Conservation (phyloP, 208 protist species). For the Trypanosoma boissoni region DNA sequence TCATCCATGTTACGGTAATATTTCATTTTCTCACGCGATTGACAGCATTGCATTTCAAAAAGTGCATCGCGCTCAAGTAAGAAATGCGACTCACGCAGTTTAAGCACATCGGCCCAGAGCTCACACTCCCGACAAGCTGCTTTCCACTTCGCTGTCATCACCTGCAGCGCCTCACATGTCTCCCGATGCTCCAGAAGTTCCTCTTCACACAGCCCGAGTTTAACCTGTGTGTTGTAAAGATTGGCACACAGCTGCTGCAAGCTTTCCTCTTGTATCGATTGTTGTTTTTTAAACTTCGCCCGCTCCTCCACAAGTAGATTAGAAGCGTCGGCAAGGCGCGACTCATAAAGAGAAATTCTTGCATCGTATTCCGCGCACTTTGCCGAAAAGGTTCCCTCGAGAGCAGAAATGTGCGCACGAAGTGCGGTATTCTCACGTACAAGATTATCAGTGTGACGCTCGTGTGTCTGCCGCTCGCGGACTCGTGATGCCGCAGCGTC, state of each 20-base stretch:
- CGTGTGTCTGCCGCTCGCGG: constrained; percentile 14
- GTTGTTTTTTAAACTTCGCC: not conserved
- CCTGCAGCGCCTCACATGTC: not conserved
- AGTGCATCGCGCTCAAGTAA: not conserved
- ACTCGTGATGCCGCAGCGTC: constrained; percentile 9
- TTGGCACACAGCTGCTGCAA: constrained; percentile 14
- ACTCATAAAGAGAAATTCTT: not conserved
- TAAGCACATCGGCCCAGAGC: not conserved
- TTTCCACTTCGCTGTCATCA: not conserved
- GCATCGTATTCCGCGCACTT: not conserved
- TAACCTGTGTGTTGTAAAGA: constrained; percentile 13
- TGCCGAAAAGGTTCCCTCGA: constrained; percentile 7
- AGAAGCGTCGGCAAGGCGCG: not conserved
- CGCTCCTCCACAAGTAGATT: constrained; percentile 5
- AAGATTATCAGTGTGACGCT: constrained; percentile 18
- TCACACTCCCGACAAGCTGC: not conserved
- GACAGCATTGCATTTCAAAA: not conserved
- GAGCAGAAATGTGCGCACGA: constrained; percentile 7
- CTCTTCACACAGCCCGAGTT: constrained; percentile 3
- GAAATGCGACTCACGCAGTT: not conserved
- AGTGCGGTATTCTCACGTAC: constrained; percentile 21
- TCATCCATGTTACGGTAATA: constrained; percentile 1
- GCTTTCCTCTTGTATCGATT: constrained; percentile 11
- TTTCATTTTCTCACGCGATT: too few species aligned
- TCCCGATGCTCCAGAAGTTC: not conserved